Evolutionary conservation across 441 rosid genomes (phyloP), one percentile per base, ranked within the genome.

Genomic region (Dalechampia spathulata): DNA sequence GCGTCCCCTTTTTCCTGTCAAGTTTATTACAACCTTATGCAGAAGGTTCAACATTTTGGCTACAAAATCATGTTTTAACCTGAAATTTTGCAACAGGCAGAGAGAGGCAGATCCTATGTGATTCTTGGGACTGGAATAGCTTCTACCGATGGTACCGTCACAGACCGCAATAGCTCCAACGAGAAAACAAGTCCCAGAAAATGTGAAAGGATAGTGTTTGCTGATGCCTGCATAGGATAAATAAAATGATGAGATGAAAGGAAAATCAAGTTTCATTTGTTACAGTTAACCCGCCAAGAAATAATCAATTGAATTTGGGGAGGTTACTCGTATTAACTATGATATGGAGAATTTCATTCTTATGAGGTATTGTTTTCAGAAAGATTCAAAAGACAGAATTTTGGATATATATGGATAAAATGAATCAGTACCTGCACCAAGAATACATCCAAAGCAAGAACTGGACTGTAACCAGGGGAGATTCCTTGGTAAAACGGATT

Each of bases 391-490:
- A 53, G 17, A 27, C 11, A 3, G 22, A 25, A 12, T 53, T 39
- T 53, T 39, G 15, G 27, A 39, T 2, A 53, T 9, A 22, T 39
- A 2, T 27, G 16, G 20, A 30, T 30, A 30, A 30, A 30, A 30
- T 8, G 8, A 36, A 4, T 5, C 3, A 48, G 41, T 85, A 81
- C 99, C 99, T 90, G 99, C 66, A 93, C 97, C 55, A 93, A 73
- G 81, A 90, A 93, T 26, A 93, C 95, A 59, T 93, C 99, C 69
- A 90, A 74, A 6, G 96, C 96, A 37, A 93, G 90, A 50, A 87
- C 95, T 0, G 99, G 97, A 40, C 78, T 77, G 61, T 67, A 78
- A 43, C 90, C 96, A 6, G 93, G 95, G 22, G 95, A 57, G 32
- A 87, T 72, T 60, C 91, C 91, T 62, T 87, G 99, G 73, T 80